A percentile compares a stretch with the other conserved stretches of the same genome.
phyloP scores from a whole-genome alignment of 805 yeast species.

The Tetrapisispora namnaoensis region DNA sequence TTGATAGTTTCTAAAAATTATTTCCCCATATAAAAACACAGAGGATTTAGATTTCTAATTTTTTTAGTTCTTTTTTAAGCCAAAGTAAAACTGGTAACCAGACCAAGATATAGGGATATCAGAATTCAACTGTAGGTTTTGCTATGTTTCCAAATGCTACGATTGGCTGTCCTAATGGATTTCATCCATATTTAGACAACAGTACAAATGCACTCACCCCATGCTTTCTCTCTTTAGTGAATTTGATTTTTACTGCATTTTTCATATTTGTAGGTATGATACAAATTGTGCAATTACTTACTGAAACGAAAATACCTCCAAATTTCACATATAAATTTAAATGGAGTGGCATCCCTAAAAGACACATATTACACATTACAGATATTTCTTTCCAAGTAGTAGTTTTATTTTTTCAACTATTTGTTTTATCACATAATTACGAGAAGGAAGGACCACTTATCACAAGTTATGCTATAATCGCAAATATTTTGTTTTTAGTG shows the following conservation, averaged over 20 bases:
- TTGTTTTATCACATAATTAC: constrained; percentile 2
- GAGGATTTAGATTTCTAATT: no score
- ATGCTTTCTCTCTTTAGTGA: constrained; percentile 22
- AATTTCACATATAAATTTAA: constrained; percentile 6
- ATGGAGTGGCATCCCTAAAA: constrained; percentile 7
- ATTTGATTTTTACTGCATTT: constrained; percentile 7
- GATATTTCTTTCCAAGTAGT: constrained; percentile 15
- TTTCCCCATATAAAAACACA: no score
- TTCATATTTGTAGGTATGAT: constrained; percentile 17
- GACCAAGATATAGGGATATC: neutral
- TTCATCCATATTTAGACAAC: constrained; percentile 27
- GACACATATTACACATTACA: constrained; percentile 16
- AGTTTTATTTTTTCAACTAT: constrained; percentile 8
- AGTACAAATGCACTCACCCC: constrained; percentile 30
- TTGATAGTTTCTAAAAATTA: no score
- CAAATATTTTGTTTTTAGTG: constrained; percentile 14
- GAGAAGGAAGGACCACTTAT: constrained; percentile 6
- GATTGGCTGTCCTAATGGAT: constrained; percentile 12
- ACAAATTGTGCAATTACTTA: constrained; percentile 14
- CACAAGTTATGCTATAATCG: constrained; percentile 6
- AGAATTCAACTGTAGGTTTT: neutral
- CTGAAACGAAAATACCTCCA: constrained; percentile 14
- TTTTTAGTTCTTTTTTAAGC: no score
- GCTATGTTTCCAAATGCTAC: neutral
- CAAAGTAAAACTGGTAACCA: neutral